A percentile compares a stretch with the other conserved stretches of the same genome.
Evolutionary conservation across 495 filamentous ascomycete species (phyloP).

Genomic region (Aspergillus campestris): DNA sequence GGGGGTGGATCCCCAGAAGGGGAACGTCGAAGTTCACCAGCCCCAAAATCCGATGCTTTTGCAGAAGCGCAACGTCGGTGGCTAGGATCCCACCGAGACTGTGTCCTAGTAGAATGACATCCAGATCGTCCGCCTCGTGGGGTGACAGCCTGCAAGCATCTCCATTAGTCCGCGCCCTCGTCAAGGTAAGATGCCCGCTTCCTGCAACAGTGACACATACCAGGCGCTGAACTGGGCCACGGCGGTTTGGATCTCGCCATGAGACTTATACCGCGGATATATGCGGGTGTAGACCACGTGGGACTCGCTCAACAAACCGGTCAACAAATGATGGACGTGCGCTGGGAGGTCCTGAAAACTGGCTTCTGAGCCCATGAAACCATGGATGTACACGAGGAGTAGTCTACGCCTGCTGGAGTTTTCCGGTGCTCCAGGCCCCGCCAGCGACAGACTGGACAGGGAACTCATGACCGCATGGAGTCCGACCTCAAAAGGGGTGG

Average conservation of each 20-base stretch:
- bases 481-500: too few species aligned
- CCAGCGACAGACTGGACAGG: too few species aligned
- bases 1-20: constrained; percentile 81
- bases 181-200: too few species aligned
- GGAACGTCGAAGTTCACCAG: constrained; percentile 81
- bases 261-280: constrained; percentile 84
- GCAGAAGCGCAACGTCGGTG: constrained; percentile 66
- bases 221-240: constrained; percentile 75
- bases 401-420: constrained; percentile 43
- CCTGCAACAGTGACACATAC: constrained; percentile 40
- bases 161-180: constrained; percentile 1
- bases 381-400: constrained; percentile 80
- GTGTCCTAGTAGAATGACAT: constrained; percentile 80
- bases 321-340: constrained; percentile 74
- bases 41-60: constrained; percentile 70
- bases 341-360: constrained; percentile 83
- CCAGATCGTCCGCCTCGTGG: constrained; percentile 64
- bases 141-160: constrained; percentile 53
- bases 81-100: constrained; percentile 83
- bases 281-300: constrained; percentile 84
- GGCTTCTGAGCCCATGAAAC: constrained; percentile 85
- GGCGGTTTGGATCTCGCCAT: constrained; percentile 63
- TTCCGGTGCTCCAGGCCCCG: too few species aligned
- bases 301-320: constrained; percentile 55
- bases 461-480: too few species aligned